Evolutionary conservation across 106 monocot genomes (phyloP).

Genomic region (Dendrobium huoshanense): DNA sequence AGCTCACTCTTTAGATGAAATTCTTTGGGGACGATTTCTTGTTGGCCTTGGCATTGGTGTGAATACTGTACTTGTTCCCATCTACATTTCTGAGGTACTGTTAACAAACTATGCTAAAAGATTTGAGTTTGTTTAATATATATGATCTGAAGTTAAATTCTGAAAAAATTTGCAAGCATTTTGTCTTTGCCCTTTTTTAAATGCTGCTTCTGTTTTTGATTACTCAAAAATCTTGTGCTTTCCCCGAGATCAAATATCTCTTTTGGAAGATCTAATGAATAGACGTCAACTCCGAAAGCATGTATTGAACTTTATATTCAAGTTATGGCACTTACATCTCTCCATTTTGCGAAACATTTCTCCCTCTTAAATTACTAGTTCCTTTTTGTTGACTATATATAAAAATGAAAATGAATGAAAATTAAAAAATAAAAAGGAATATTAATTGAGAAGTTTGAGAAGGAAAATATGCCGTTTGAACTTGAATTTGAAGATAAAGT

Average conservation of each 20-base stretch:
- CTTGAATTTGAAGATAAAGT: neutral
- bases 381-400: neutral
- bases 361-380: neutral
- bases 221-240: neutral
- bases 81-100: constrained; percentile 83
- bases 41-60: constrained; percentile 90
- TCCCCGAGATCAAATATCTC: neutral
- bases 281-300: neutral
- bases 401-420: no score
- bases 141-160: neutral
- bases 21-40: constrained; percentile 82
- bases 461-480: neutral
- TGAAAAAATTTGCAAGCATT: neutral
- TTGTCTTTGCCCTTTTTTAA: neutral
- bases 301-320: neutral
- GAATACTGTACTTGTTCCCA: constrained; percentile 80
- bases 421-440: no score
- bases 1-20: constrained; percentile 75
- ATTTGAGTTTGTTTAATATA: neutral
- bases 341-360: neutral
- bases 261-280: neutral
- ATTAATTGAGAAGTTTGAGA: neutral
- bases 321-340: neutral
- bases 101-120: neutral
- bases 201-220: no score